Percentiles rank a stretch among this genome's conserved stretches.
These are phyloP conservation scores for Rhizomucor miehei DNA, from an alignment of 371 early-diverging fungal species.

Conservation along the genomic window DNA sequence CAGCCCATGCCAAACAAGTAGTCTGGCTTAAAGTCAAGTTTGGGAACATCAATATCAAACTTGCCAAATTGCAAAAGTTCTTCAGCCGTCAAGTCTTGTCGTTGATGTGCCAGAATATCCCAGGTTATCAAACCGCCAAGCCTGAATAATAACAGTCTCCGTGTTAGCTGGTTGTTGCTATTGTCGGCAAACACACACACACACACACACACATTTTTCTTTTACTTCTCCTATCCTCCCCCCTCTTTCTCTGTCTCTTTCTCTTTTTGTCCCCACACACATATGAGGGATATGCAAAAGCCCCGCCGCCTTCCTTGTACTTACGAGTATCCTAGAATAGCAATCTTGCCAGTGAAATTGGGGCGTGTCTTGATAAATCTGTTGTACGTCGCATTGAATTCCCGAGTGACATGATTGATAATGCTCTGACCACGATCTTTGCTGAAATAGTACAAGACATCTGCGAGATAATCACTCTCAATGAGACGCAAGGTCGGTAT, in stretches of 20 bases:
- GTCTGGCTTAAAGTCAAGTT: conserved; percentile 51
- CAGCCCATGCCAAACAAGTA: conserved; percentile 60
- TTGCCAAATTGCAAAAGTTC: conserved; percentile 25
- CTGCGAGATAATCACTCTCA: conserved; percentile 64
- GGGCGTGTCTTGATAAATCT: conserved; percentile 52
- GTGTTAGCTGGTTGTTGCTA: too few relatives aligned
- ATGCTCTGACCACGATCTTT: conserved; percentile 55
- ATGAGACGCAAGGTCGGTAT: conserved; percentile 55
- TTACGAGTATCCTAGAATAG: conserved; percentile 59
- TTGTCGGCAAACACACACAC: too few relatives aligned
- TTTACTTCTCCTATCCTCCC: too few relatives aligned
- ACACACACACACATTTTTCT: too few relatives aligned
- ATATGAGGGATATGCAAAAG: not conserved
- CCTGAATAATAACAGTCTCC: not conserved
- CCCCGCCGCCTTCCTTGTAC: conserved; percentile 1
- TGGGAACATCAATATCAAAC: conserved; percentile 46
- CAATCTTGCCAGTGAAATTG: conserved; percentile 55
- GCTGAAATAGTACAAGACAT: conserved; percentile 60
- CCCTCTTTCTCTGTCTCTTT: not conserved
- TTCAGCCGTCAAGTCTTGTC: conserved; percentile 10
- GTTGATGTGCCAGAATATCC: conserved; percentile 57
- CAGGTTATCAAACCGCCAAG: conserved; percentile 67
- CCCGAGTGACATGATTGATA: conserved; percentile 48
- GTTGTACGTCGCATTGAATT: conserved; percentile 53
- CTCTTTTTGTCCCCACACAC: too few relatives aligned